phyloP scores from a whole-genome alignment of 1,284 basidiomycete species.

The Spongiforma sp. region DNA sequence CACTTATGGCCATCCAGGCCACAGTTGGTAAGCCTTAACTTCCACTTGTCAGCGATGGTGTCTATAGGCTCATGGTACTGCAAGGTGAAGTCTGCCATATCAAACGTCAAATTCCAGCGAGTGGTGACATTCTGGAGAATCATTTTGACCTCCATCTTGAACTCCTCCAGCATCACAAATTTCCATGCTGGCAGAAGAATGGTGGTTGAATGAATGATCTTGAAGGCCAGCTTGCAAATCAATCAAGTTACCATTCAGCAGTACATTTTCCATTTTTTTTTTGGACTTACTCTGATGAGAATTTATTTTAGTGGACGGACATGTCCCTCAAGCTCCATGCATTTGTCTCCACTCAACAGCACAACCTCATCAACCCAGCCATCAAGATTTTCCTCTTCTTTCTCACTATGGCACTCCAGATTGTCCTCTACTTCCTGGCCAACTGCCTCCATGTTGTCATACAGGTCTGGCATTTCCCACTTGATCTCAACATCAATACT shows the following conservation, averaged over 20 bases:
- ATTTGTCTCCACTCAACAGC: neutral
- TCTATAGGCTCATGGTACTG: no score
- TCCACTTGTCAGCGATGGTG: no score
- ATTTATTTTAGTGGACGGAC: neutral
- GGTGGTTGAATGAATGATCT: neutral
- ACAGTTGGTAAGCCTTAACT: no score
- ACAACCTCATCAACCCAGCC: conserved; percentile 5
- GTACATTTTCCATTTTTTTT: neutral
- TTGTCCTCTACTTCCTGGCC: neutral
- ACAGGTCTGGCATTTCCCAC: neutral
- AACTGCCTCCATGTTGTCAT: neutral
- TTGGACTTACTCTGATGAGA: neutral
- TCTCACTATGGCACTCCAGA: neutral
- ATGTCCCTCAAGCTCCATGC: neutral
- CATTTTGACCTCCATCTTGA: no score
- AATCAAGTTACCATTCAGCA: neutral
- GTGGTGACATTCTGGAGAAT: no score
- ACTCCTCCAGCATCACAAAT: no score
- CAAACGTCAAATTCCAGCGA: no score
- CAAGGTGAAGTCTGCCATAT: no score
- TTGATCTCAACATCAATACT: neutral
- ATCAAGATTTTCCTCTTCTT: neutral
- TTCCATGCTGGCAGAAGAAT: neutral
- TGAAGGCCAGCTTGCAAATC: neutral
- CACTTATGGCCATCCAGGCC: no score